These are phyloP conservation scores for Scutellaria galericulata DNA, from an alignment of 257 asterid genomes.

Conservation along the genomic window DNA sequence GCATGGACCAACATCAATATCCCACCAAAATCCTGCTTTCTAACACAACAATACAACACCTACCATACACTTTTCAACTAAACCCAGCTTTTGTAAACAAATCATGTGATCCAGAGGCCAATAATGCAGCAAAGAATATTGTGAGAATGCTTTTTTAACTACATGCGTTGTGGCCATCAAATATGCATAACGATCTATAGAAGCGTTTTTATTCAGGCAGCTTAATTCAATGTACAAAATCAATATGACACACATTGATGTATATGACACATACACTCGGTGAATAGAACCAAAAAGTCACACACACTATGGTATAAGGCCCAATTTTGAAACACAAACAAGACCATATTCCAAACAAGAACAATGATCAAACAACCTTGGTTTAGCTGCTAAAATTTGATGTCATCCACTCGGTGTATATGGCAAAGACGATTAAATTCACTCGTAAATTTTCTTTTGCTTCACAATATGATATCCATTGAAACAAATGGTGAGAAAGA, in stretches of 20 bases:
- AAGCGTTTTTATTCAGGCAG: background rate
- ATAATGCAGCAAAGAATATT: slow-evolving; percentile 1
- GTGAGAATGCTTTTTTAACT: background rate
- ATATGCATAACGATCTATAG: background rate
- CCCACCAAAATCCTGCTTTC: background rate
- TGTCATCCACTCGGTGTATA: background rate
- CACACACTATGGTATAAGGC: too few relatives aligned
- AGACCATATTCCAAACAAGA: background rate
- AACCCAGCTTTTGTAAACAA: background rate
- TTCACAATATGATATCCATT: too few relatives aligned
- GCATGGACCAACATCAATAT: slow-evolving; percentile 17
- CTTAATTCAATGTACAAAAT: background rate
- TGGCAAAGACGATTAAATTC: background rate
- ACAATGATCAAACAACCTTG: background rate
- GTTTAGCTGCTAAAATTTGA: background rate
- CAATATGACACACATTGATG: background rate
- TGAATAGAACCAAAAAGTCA: too few relatives aligned
- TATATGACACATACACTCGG: too few relatives aligned
- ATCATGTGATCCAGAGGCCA: background rate
- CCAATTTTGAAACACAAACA: too few relatives aligned
- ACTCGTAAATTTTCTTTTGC: background rate
- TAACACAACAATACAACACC: background rate
- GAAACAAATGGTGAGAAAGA: background rate
- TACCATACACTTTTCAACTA: background rate
- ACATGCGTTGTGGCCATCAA: background rate